Percentiles rank a stretch among this genome's conserved stretches.
Conservation (phyloP, 148 eudicot genomes). For the Cornus florida region DNA sequence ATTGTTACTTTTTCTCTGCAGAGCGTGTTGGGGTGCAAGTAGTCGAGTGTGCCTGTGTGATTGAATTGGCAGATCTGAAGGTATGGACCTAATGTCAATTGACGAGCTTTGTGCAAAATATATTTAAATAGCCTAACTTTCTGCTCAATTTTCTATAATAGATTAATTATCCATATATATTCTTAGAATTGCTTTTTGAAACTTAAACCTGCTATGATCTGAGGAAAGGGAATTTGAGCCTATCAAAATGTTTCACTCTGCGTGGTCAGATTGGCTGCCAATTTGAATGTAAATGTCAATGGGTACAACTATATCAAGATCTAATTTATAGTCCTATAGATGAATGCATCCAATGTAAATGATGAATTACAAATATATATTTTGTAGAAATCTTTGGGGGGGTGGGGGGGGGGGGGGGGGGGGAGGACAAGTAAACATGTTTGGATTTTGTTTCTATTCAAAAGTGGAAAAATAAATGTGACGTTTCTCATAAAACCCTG, state of each 20-base stretch:
- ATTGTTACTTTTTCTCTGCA: slow-evolving; percentile 29
- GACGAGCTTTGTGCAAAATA: not conserved
- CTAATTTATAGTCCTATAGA: not conserved
- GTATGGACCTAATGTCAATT: slow-evolving; percentile 33
- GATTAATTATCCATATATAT: not conserved
- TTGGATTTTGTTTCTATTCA: no score
- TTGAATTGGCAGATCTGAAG: slow-evolving; percentile 85
- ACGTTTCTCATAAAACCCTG: not conserved
- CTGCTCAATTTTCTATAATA: not conserved
- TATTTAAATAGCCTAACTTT: not conserved
- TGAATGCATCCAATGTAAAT: not conserved
- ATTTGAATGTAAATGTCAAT: not conserved
- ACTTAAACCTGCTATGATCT: not conserved
- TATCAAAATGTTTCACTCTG: not conserved
- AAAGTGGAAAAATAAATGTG: not conserved
- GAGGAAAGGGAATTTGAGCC: not conserved
- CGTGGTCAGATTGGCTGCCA: not conserved
- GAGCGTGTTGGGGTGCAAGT: slow-evolving; percentile 79
- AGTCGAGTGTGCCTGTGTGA: slow-evolving; percentile 94
- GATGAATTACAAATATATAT: not conserved
- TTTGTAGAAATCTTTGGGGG: not conserved
- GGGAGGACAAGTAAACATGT: no score
- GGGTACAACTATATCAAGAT: not conserved
- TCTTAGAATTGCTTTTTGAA: not conserved
- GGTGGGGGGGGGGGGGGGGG: no score